Evolutionary conservation across 176 grass and related monocot species (phyloP).

Genomic region (Aechmea fasciata): DNA sequence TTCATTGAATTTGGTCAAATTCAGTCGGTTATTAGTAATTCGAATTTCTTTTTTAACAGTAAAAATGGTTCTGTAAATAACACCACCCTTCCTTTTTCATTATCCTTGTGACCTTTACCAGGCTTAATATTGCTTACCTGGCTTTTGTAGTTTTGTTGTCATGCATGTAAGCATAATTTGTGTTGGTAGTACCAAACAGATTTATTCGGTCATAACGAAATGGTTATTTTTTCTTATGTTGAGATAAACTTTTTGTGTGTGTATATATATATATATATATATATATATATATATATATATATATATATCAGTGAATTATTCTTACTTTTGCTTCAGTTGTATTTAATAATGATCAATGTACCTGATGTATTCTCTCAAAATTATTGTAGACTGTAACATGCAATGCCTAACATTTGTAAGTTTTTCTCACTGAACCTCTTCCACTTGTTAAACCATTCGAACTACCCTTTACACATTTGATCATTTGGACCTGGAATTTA

Average conservation of each 20-base stretch:
- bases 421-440: not conserved
- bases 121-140: not conserved
- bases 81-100: too few species aligned
- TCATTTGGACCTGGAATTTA: too few species aligned
- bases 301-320: not conserved
- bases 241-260: not conserved
- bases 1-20: too few species aligned
- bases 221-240: not conserved
- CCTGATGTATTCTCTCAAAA: not conserved
- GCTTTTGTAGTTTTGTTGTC: slow-evolving; percentile 8
- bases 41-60: too few species aligned
- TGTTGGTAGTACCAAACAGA: not conserved
- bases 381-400: not conserved
- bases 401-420: not conserved
- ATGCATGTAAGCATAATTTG: slow-evolving; percentile 3
- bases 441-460: too few species aligned
- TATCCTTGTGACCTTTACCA: not conserved
- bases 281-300: not conserved
- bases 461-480: too few species aligned
- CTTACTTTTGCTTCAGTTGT: slow-evolving; percentile 3
- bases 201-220: not conserved
- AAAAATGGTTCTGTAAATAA: too few species aligned
- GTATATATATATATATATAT: not conserved
- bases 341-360: not conserved
- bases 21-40: too few species aligned